Evolutionary conservation across 352 stramenopile species (phyloP).

Genomic region (Phytophthora aleatoria): DNA sequence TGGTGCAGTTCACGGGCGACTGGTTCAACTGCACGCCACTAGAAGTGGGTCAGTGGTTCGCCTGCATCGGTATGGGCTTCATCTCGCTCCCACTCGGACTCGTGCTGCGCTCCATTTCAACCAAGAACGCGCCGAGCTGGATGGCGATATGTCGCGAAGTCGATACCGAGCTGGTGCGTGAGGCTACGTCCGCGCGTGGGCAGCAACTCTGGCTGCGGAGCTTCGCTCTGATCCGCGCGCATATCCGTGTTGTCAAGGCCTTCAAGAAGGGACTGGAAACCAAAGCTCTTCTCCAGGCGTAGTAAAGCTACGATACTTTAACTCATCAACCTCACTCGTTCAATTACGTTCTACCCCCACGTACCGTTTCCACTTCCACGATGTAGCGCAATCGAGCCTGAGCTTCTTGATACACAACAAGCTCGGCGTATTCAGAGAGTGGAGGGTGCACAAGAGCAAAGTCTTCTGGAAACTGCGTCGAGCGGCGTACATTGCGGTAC

Average conservation of each 20-base stretch:
- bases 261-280: slow-evolving; percentile 62
- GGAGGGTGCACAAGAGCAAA: neutral
- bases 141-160: slow-evolving; percentile 58
- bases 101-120: slow-evolving; percentile 54
- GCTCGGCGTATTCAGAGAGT: neutral
- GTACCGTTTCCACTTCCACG: neutral
- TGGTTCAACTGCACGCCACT: slow-evolving; percentile 61
- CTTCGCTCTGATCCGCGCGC: slow-evolving; percentile 49
- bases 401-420: neutral
- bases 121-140: slow-evolving; percentile 59
- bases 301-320: neutral
- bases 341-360: neutral
- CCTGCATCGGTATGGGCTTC: slow-evolving; percentile 59
- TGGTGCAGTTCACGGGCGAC: slow-evolving; percentile 92
- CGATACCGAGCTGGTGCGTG: slow-evolving; percentile 40
- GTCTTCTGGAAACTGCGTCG: neutral
- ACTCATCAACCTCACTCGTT: neutral
- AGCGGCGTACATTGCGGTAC: neutral
- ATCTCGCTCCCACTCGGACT: slow-evolving; percentile 54
- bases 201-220: slow-evolving; percentile 10
- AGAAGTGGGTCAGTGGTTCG: slow-evolving; percentile 46
- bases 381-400: neutral
- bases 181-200: slow-evolving; percentile 29
- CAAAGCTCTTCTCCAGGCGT: slow-evolving; percentile 14
- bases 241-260: slow-evolving; percentile 64